Percentiles rank a stretch among this genome's conserved stretches.
phyloP scores from a whole-genome alignment of 495 filamentous ascomycete species.

The Lasiosphaeria ovina region DNA sequence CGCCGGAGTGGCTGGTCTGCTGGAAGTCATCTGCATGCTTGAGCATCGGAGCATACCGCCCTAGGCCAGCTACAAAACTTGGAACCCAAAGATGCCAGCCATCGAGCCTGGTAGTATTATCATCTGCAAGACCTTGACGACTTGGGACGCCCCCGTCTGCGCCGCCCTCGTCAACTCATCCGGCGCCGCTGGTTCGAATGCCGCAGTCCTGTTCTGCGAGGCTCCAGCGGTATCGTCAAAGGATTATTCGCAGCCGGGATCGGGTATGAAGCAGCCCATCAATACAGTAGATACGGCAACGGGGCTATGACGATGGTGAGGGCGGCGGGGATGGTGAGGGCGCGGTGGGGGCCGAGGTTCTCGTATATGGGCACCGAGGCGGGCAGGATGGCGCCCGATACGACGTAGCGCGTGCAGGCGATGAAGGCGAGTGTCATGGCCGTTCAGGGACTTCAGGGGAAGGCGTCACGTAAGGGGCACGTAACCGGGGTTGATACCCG shows the following conservation, averaged over 20 bases:
- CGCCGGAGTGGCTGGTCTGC: constrained; percentile 65
- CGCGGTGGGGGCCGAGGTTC: neutral
- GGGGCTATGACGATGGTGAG: neutral
- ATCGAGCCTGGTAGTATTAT: constrained; percentile 25
- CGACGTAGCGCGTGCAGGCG: neutral
- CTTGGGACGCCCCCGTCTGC: constrained; percentile 25
- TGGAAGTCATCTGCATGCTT: constrained; percentile 77
- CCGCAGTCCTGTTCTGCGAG: constrained; percentile 39
- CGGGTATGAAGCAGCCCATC: neutral
- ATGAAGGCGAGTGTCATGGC: neutral
- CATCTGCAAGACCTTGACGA: constrained; percentile 24
- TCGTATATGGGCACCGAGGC: constrained; percentile 1
- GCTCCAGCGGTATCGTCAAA: neutral
- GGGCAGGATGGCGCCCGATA: neutral
- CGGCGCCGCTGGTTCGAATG: constrained; percentile 51
- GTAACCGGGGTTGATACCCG: too few relatives aligned
- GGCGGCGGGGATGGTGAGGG: neutral
- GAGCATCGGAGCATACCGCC: constrained; percentile 67
- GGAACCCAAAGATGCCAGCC: constrained; percentile 55
- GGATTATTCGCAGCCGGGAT: neutral
- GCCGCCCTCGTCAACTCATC: constrained; percentile 52
- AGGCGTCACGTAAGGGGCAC: too few relatives aligned
- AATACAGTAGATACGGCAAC: neutral
- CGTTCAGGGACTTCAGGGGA: too few relatives aligned
- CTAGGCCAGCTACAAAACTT: constrained; percentile 53